Evolutionary conservation across 768 basidiomycete species (phyloP).

Genomic region (Tylopilus rubrobrunneus): DNA sequence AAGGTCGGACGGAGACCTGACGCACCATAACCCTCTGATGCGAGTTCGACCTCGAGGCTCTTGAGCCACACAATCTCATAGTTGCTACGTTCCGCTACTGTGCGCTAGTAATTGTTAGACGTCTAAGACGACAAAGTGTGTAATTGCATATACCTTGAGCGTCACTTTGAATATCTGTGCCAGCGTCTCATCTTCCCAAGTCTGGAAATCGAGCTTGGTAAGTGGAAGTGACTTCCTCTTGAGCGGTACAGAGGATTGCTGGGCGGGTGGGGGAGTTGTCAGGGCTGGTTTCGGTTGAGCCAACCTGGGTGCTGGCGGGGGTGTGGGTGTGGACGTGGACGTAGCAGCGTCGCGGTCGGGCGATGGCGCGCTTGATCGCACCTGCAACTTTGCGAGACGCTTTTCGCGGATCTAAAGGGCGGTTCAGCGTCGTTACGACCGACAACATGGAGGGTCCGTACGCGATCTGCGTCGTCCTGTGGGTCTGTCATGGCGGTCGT

Average conservation of each 20-base stretch:
- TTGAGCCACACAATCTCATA: constrained; percentile 85
- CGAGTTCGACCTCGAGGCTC: constrained; percentile 62
- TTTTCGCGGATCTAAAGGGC: constrained; percentile 78
- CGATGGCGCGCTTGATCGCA: constrained; percentile 37
- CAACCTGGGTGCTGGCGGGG: constrained; percentile 27
- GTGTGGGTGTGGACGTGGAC: constrained; percentile 6
- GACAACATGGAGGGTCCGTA: constrained; percentile 29
- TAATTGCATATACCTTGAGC: constrained; percentile 54
- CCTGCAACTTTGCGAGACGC: constrained; percentile 81
- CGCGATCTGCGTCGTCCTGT: constrained; percentile 78
- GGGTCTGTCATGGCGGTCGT: constrained; percentile 40
- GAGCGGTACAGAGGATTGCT: constrained; percentile 25
- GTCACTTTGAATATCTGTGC: constrained; percentile 72
- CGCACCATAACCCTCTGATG: constrained; percentile 51
- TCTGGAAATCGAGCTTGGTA: constrained; percentile 48
- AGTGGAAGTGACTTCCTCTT: constrained; percentile 47
- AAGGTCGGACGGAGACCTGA: not conserved
- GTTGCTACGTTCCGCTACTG: constrained; percentile 53
- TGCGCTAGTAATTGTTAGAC: constrained; percentile 39
- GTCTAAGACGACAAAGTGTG: not conserved
- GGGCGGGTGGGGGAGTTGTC: constrained; percentile 23
- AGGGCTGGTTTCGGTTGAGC: constrained; percentile 35
- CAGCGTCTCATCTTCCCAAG: constrained; percentile 76
- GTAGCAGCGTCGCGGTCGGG: constrained; percentile 9
- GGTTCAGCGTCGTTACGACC: not conserved